Evolutionary conservation across 2,329 filamentous ascomycete species (phyloP).

Genomic region (Lanzia echinophila): DNA sequence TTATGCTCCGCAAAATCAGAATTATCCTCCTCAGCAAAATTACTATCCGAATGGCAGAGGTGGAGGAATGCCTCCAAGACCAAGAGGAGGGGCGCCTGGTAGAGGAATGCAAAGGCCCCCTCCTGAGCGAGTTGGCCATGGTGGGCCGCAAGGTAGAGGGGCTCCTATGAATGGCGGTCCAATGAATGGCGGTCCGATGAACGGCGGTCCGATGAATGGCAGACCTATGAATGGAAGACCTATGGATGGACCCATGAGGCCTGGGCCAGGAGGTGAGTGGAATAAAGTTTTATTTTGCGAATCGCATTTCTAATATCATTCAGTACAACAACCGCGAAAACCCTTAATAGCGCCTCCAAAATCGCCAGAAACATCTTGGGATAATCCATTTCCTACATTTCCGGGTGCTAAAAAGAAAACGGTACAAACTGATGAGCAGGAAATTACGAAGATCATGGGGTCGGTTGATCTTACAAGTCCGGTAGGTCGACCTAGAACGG

Average conservation of each 20-base stretch:
- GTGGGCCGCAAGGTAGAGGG: constrained; percentile 23
- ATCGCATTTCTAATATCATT: background rate
- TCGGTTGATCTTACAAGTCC: constrained; percentile 24
- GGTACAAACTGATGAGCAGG: constrained; percentile 33
- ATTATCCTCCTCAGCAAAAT: constrained; percentile 25
- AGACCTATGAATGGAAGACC: constrained; percentile 9
- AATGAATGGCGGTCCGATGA: background rate
- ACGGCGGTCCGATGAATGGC: constrained; percentile 4
- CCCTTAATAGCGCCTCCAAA: constrained; percentile 30
- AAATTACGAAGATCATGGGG: constrained; percentile 28
- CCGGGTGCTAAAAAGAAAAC: constrained; percentile 35
- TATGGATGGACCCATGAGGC: constrained; percentile 4
- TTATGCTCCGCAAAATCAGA: constrained; percentile 25
- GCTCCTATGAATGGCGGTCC: constrained; percentile 14
- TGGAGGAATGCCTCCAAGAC: constrained; percentile 21
- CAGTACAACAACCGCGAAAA: constrained; percentile 20
- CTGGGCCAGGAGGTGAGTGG: constrained; percentile 18
- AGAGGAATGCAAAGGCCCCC: constrained; percentile 27
- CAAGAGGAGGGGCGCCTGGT: constrained; percentile 19
- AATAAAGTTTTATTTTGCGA: background rate
- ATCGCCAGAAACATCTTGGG: constrained; percentile 36
- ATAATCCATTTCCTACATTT: constrained; percentile 44
- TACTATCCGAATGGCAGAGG: constrained; percentile 25
- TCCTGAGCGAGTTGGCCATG: constrained; percentile 21
- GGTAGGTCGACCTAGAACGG: constrained; percentile 15